A percentile compares a stretch with the other conserved stretches of the same genome.
Conservation (phyloP, 257 asterid species). For the Nicotiana tomentosiformis region DNA sequence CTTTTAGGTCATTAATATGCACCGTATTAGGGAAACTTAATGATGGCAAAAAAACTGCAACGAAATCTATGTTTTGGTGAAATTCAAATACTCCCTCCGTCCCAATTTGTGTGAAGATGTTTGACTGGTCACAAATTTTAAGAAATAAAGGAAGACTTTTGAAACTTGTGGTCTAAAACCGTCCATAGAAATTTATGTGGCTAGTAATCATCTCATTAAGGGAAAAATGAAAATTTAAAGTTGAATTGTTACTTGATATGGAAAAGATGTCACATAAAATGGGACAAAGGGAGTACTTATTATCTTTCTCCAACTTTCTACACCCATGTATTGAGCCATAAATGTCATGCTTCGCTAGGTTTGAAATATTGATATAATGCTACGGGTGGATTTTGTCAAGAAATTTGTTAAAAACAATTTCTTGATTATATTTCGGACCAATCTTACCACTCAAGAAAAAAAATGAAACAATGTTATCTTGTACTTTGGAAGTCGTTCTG, state of each 20-base stretch:
- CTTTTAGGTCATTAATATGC: background rate
- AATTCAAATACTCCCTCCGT: background rate
- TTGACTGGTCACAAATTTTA: no score
- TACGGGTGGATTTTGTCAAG: background rate
- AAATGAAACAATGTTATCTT: background rate
- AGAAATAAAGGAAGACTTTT: no score
- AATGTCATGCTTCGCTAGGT: background rate
- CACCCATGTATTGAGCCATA: background rate
- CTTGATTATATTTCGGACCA: background rate
- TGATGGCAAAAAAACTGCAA: background rate
- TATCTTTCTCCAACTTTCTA: background rate
- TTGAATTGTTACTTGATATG: no score
- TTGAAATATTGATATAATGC: background rate
- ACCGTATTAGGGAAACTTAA: background rate
- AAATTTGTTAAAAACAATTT: background rate
- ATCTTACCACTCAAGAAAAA: background rate
- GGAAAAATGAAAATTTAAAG: no score
- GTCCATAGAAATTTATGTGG: no score
- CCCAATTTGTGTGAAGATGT: no score
- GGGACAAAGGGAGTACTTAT: background rate
- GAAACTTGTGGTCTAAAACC: no score
- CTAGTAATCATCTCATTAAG: no score
- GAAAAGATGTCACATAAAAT: no score
- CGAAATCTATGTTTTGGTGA: background rate
- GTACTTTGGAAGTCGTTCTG: background rate